phyloP scores from a whole-genome alignment of 192 early-diverging fungal species.

The Piromyces sp. region DNA sequence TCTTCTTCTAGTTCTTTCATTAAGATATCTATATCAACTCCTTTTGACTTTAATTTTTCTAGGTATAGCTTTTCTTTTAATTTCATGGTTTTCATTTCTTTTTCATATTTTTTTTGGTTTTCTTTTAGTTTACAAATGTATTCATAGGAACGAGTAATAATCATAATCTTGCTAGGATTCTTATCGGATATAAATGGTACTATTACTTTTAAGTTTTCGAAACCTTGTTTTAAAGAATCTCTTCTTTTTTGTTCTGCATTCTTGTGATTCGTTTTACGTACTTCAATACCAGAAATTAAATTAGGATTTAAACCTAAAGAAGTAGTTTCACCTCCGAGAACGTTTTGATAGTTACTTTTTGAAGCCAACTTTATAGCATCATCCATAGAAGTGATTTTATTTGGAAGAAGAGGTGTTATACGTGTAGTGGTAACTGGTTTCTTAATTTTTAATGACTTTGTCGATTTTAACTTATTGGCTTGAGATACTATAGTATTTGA shows the following conservation, averaged over 20 bases:
- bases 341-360: constrained; percentile 72
- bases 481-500: too few species aligned
- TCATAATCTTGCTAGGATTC: constrained; percentile 62
- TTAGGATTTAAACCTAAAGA: constrained; percentile 59
- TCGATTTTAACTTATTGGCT: too few species aligned
- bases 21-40: not conserved
- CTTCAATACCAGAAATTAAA: constrained; percentile 59
- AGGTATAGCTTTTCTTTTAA: not conserved
- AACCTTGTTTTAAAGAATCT: constrained; percentile 78
- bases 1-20: not conserved
- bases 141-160: not conserved
- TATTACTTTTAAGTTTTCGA: constrained; percentile 54
- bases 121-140: not conserved
- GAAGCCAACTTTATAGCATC: constrained; percentile 31
- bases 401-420: not conserved
- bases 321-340: constrained; percentile 66
- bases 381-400: constrained; percentile 1
- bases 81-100: not conserved
- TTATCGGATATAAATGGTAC: constrained; percentile 62
- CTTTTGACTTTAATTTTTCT: not conserved
- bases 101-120: too few species aligned
- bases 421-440: not conserved
- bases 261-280: constrained; percentile 77
- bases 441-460: not conserved
- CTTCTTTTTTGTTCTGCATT: constrained; percentile 90